Conservation (phyloP, 2,329 filamentous ascomycete genomes). For the Botrytis byssoidea region DNA sequence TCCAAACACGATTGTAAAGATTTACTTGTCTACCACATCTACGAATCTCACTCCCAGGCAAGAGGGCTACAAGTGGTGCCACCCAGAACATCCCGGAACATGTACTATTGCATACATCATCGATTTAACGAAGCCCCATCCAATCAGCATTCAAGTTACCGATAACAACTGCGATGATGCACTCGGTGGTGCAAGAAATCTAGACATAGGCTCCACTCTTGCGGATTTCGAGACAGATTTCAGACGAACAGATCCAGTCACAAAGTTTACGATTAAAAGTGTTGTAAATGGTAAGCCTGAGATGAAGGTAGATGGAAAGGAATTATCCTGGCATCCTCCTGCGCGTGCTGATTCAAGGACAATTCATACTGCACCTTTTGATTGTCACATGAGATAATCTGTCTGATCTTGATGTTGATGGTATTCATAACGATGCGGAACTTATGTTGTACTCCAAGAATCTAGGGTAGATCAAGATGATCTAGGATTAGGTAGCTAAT, state of each 20-base stretch:
- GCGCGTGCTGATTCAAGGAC: not conserved
- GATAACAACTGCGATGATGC: not conserved
- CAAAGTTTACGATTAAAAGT: not conserved
- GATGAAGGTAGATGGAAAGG: not conserved
- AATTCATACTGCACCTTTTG: not conserved
- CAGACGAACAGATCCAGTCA: not conserved
- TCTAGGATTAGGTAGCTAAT: not conserved
- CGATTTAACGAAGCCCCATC: not conserved
- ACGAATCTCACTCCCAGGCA: not conserved
- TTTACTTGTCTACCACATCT: not conserved
- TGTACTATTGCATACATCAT: constrained; percentile 1
- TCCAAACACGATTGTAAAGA: no score
- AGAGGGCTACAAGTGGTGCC: not conserved
- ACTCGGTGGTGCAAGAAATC: not conserved
- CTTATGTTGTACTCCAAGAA: rapidly evolving
- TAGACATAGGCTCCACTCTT: not conserved
- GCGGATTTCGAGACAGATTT: not conserved
- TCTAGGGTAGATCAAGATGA: not conserved
- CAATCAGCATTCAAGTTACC: not conserved
- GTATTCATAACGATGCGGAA: not conserved
- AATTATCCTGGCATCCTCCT: not conserved
- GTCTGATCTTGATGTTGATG: no score
- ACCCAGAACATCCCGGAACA: not conserved
- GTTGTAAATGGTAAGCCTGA: not conserved
- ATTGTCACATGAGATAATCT: not conserved